Conservation (phyloP, 1,139 yeast species). For the Zygosaccharomyces sapae region DNA sequence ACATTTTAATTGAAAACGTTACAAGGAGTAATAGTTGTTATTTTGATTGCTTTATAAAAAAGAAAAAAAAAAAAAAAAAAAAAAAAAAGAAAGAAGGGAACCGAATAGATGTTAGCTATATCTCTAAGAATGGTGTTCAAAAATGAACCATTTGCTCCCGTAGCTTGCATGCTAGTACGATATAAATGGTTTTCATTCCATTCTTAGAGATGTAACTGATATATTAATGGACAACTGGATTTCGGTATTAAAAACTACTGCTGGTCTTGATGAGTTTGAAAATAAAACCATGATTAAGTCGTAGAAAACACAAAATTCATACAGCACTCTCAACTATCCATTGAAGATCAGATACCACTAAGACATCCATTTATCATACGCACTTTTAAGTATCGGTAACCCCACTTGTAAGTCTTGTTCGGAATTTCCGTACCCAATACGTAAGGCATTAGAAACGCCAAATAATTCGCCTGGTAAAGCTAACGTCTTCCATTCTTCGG, state of each 20-base stretch:
- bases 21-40: too few species aligned
- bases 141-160: too few species aligned
- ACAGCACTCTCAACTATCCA: background rate
- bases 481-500: constrained; percentile 38
- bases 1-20: too few species aligned
- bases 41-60: too few species aligned
- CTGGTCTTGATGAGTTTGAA: background rate
- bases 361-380: constrained; percentile 7
- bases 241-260: background rate
- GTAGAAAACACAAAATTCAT: background rate
- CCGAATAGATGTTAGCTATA: too few species aligned
- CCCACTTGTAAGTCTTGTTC: constrained; percentile 38
- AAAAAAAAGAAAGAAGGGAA: too few species aligned
- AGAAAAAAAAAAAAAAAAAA: too few species aligned
- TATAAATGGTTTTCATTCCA: too few species aligned
- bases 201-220: too few species aligned
- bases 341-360: background rate
- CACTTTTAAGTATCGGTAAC: constrained; percentile 26
- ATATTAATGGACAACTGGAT: too few species aligned
- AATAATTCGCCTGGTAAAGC: constrained; percentile 54
- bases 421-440: constrained; percentile 53
- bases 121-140: too few species aligned
- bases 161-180: too few species aligned
- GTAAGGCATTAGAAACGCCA: constrained; percentile 41
- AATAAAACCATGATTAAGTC: background rate